Evolutionary conservation across 2,329 filamentous ascomycete genomes (phyloP).

Genomic region (Cordyceps javanica): DNA sequence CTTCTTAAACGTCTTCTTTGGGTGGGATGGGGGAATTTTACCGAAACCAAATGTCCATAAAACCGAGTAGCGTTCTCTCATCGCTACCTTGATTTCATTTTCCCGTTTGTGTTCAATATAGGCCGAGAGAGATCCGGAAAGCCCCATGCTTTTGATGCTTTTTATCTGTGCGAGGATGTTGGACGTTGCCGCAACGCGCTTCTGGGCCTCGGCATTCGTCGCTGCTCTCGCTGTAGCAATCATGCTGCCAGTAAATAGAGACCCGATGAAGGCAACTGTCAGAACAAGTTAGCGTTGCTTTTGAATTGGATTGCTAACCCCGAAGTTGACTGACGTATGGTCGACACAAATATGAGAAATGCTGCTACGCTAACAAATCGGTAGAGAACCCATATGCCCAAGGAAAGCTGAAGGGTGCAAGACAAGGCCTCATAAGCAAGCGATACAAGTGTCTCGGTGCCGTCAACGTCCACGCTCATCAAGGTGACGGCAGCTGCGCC

Average conservation of each 20-base stretch:
- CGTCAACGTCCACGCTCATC: background rate
- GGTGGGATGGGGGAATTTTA: too few relatives aligned
- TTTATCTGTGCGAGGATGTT: slow-evolving; percentile 5
- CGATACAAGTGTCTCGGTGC: background rate
- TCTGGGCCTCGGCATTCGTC: background rate
- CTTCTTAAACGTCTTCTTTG: background rate
- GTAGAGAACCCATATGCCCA: background rate
- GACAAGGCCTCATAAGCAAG: background rate
- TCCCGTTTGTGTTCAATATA: background rate
- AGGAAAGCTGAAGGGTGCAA: background rate
- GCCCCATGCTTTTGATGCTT: background rate
- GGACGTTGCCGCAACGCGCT: background rate
- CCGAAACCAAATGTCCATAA: background rate
- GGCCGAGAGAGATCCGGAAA: background rate
- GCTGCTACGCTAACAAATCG: background rate
- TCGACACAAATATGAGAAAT: background rate
- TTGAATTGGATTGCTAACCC: background rate
- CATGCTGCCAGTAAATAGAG: background rate
- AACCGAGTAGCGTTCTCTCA: background rate
- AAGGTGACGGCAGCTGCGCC: background rate
- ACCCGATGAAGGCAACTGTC: background rate
- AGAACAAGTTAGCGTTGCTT: background rate
- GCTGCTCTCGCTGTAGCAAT: background rate
- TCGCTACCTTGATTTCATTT: background rate
- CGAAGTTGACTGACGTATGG: background rate